A percentile compares a stretch with the other conserved stretches of the same genome.
These are phyloP conservation scores for Fusarium gaditjirri DNA, from an alignment of 2,329 filamentous ascomycete genomes.

Conservation along the genomic window DNA sequence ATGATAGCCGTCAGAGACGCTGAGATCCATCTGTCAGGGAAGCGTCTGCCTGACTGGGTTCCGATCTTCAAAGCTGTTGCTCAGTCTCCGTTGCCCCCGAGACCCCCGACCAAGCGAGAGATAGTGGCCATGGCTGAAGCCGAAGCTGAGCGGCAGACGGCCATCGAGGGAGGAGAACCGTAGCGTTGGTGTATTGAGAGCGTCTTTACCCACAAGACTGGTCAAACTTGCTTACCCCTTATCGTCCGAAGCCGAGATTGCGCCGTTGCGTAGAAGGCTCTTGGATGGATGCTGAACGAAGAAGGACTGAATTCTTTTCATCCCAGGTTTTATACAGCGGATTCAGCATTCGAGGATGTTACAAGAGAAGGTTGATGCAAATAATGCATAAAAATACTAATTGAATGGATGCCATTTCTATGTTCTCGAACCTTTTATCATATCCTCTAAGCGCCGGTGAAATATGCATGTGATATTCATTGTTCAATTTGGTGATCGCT, in stretches of 20 bases:
- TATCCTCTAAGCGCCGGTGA: not conserved
- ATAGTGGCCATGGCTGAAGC: not conserved
- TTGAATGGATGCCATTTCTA: not conserved
- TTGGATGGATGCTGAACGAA: not conserved
- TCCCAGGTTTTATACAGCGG: not conserved
- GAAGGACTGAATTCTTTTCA: not conserved
- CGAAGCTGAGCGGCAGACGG: not conserved
- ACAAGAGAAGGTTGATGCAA: rapidly evolving
- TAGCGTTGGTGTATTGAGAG: not conserved
- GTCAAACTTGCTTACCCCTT: not conserved
- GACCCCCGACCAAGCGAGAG: not conserved
- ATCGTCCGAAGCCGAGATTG: too few relatives aligned
- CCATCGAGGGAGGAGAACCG: not conserved
- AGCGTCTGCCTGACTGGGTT: conserved; percentile 1
- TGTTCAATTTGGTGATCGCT: not conserved
- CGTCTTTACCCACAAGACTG: not conserved
- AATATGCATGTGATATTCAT: not conserved
- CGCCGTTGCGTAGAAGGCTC: rapidly evolving
- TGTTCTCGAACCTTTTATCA: not conserved
- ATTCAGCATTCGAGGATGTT: rapidly evolving
- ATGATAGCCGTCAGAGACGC: conserved; percentile 10
- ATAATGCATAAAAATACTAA: too few relatives aligned
- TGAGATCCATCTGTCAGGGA: not conserved
- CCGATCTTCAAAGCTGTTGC: conserved; percentile 3
- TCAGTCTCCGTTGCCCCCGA: not conserved